Evolutionary conservation across 2,329 filamentous ascomycete species (phyloP).

Genomic region (Incumbomyces delicatus): DNA sequence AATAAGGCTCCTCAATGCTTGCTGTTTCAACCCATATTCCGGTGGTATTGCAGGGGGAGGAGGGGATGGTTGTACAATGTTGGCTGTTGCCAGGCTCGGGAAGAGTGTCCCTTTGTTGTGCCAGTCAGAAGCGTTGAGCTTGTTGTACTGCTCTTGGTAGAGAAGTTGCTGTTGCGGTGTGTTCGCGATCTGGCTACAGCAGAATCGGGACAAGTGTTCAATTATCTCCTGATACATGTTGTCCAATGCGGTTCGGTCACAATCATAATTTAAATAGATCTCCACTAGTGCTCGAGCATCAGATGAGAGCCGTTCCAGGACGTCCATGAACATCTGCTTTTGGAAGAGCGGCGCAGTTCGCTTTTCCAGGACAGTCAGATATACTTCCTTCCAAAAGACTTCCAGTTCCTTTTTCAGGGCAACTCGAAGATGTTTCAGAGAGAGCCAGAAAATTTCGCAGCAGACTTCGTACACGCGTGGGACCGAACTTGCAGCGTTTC

Average conservation of each 20-base stretch:
- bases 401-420: slow-evolving; percentile 98
- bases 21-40: slow-evolving; percentile 84
- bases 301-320: slow-evolving; percentile 72
- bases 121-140: slow-evolving; percentile 62
- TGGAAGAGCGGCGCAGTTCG: slow-evolving; percentile 78
- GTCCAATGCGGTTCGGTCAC: slow-evolving; percentile 80
- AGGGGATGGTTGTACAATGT: slow-evolving; percentile 48
- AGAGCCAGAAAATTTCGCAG: slow-evolving; percentile 96
- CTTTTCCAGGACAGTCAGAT: slow-evolving; percentile 81
- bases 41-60: slow-evolving; percentile 54
- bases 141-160: slow-evolving; percentile 69
- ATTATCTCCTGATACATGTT: slow-evolving; percentile 95
- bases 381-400: slow-evolving; percentile 96
- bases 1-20: slow-evolving; percentile 78
- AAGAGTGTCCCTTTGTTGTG: slow-evolving; percentile 76
- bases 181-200: slow-evolving; percentile 66
- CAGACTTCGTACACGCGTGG: slow-evolving; percentile 89
- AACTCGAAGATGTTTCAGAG: slow-evolving; percentile 85
- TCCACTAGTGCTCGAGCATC: slow-evolving; percentile 87
- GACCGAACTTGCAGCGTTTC: slow-evolving; percentile 89
- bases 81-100: slow-evolving; percentile 71
- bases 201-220: slow-evolving; percentile 82
- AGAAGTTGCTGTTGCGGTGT: slow-evolving; percentile 70
- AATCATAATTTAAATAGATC: slow-evolving; percentile 96
- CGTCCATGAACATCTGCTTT: slow-evolving; percentile 81